Evolutionary conservation across 164 flowering plant species (phyloP).

Genomic region (Kalanchoe fedtschenkoi): DNA sequence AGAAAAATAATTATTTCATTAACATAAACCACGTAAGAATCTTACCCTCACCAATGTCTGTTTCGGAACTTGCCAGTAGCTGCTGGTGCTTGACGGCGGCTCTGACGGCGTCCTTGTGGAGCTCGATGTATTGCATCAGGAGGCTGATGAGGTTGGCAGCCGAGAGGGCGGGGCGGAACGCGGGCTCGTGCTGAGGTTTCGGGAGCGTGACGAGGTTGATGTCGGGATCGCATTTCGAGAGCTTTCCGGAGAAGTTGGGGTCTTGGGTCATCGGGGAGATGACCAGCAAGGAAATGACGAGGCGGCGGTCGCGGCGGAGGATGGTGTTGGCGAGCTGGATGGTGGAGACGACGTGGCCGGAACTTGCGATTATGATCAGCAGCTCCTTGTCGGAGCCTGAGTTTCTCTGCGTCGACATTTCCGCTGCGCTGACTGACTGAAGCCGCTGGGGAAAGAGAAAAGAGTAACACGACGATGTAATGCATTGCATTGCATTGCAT

Average conservation of each 20-base stretch:
- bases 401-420: no score
- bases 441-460: no score
- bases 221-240: not conserved
- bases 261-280: not conserved
- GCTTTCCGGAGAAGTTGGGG: not conserved
- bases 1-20: no score
- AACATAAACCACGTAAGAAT: no score
- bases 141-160: not conserved
- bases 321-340: slow-evolving; percentile 17
- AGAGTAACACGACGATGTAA: no score
- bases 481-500: no score
- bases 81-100: slow-evolving; percentile 6
- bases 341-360: slow-evolving; percentile 15
- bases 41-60: no score
- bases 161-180: not conserved
- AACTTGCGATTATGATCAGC: slow-evolving; percentile 12
- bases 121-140: slow-evolving; percentile 8
- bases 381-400: no score
- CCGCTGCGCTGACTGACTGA: no score
- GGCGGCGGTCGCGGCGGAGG: slow-evolving; percentile 6
- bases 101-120: slow-evolving; percentile 13
- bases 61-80: no score
- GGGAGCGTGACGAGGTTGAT: slow-evolving; percentile 18
- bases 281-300: slow-evolving; percentile 18
- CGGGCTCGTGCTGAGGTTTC: slow-evolving; percentile 12